These are phyloP conservation scores for Papiliotrema nemorosa DNA, from an alignment of 1,284 basidiomycete genomes.

Conservation along the genomic window DNA sequence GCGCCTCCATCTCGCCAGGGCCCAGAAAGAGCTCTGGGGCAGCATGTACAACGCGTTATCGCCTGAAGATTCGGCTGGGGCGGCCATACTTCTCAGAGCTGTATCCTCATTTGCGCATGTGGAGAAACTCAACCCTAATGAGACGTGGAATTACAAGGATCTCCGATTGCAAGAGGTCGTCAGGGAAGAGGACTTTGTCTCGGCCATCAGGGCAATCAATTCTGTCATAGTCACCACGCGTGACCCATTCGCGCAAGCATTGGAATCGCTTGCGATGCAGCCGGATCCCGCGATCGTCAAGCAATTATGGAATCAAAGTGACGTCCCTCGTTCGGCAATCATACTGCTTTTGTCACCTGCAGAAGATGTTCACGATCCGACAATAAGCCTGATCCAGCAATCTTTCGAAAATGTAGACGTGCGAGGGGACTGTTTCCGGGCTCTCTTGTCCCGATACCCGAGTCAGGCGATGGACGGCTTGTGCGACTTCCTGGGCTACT, in stretches of 20 bases:
- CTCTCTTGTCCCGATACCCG: conserved; percentile 64
- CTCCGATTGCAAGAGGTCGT: conserved; percentile 29
- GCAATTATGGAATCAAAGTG: conserved; percentile 55
- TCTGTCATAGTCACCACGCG: conserved; percentile 57
- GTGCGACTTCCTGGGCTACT: conserved; percentile 61
- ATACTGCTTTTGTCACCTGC: conserved; percentile 75
- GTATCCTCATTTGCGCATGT: conserved; percentile 63
- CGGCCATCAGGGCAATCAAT: conserved; percentile 55
- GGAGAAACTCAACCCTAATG: conserved; percentile 54
- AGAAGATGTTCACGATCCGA: conserved; percentile 65
- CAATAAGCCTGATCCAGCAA: conserved; percentile 70
- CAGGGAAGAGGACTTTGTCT: conserved; percentile 39
- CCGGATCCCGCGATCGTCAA: conserved; percentile 54
- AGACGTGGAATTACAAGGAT: conserved; percentile 42
- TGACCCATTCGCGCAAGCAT: conserved; percentile 59
- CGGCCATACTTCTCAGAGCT: conserved; percentile 58
- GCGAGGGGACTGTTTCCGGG: conserved; percentile 78
- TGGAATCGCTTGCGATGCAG: conserved; percentile 61
- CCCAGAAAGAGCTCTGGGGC: conserved; percentile 63
- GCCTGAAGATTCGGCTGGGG: conserved; percentile 58
- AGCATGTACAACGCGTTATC: conserved; percentile 61
- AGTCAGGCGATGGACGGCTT: conserved; percentile 66
- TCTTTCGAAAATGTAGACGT: conserved; percentile 83
- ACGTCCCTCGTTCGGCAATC: conserved; percentile 57
- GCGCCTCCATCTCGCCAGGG: conserved; percentile 36